phyloP scores from a whole-genome alignment of 2,329 filamentous ascomycete species.

The Sordariomycetes sp. region DNA sequence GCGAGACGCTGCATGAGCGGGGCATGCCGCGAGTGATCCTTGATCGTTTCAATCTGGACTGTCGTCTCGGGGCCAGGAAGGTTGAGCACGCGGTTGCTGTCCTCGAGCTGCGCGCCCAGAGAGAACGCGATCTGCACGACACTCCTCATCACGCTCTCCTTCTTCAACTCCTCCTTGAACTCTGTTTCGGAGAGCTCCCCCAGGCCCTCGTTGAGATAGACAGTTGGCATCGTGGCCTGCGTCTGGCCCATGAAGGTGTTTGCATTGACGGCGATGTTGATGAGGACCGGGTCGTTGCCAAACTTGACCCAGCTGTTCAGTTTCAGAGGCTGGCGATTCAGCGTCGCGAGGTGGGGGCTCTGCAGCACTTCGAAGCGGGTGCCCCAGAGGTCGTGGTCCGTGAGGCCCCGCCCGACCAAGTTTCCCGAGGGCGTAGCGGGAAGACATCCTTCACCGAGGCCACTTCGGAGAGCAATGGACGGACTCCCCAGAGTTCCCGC shows the following conservation, averaged over 20 bases:
- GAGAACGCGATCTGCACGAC: conserved; percentile 3
- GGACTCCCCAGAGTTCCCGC: conserved; percentile 2
- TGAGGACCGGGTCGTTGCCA: conserved; percentile 1
- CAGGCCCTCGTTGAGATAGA: not conserved
- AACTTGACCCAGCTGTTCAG: conserved; percentile 4
- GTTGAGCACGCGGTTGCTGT: conserved; percentile 4
- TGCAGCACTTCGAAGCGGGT: conserved; percentile 2
- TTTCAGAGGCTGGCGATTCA: conserved; percentile 1
- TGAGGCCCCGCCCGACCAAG: conserved; percentile 3
- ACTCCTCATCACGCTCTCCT: not conserved
- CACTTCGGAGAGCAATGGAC: conserved; percentile 3
- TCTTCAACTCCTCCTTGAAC: conserved; percentile 2
- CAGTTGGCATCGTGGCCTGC: not conserved
- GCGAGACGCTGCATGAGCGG: conserved; percentile 1
- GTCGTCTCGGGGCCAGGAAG: conserved; percentile 1
- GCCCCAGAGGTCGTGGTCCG: conserved; percentile 3
- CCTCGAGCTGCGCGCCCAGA: not conserved
- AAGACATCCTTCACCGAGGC: conserved; percentile 1
- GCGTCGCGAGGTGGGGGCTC: not conserved
- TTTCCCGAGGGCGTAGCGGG: not conserved
- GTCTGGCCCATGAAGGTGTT: conserved; percentile 2
- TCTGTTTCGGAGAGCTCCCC: not conserved
- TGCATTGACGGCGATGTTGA: conserved; percentile 4
- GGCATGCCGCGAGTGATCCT: not conserved
- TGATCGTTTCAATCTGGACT: conserved; percentile 1